These are phyloP conservation scores for Pouteria campechiana DNA, from an alignment of 179 eudicot genomes.

Conservation along the genomic window DNA sequence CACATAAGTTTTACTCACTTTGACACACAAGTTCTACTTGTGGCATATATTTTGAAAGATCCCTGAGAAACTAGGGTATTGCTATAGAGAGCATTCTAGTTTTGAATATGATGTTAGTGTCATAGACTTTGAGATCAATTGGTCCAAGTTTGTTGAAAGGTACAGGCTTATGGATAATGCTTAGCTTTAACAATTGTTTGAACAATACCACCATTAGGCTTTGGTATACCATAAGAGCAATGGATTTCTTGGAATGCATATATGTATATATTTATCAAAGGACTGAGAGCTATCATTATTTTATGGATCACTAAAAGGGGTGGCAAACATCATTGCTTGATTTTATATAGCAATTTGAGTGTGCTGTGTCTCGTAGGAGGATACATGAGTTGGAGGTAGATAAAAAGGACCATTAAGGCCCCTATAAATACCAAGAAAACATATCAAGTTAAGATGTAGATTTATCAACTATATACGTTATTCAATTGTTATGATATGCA, in stretches of 20 bases:
- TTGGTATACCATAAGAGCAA: constrained; percentile 42
- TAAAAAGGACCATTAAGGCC: too few relatives aligned
- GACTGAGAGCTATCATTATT: constrained; percentile 43
- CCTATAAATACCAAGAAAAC: too few relatives aligned
- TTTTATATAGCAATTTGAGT: too few relatives aligned
- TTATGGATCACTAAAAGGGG: constrained; percentile 44
- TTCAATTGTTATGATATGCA: too few relatives aligned
- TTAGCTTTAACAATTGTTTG: constrained; percentile 44
- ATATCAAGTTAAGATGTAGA: too few relatives aligned
- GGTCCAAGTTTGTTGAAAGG: constrained; percentile 46
- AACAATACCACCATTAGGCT: constrained; percentile 50
- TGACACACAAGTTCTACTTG: constrained; percentile 50
- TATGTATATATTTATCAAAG: constrained; percentile 43
- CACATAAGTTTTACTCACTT: constrained; percentile 37
- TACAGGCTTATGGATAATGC: constrained; percentile 45
- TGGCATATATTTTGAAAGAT: constrained; percentile 63
- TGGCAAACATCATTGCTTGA: too few relatives aligned
- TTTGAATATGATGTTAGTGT: constrained; percentile 33
- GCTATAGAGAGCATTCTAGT: too few relatives aligned
- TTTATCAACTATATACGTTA: too few relatives aligned
- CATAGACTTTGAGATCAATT: constrained; percentile 51
- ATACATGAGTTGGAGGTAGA: too few relatives aligned
- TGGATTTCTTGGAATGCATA: constrained; percentile 52
- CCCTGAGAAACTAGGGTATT: constrained; percentile 41
- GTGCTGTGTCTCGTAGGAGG: too few relatives aligned